Base-by-base conservation (phyloP, 2,329 filamentous ascomycete species). In the Alternaria hordeiaustralica region DNA sequence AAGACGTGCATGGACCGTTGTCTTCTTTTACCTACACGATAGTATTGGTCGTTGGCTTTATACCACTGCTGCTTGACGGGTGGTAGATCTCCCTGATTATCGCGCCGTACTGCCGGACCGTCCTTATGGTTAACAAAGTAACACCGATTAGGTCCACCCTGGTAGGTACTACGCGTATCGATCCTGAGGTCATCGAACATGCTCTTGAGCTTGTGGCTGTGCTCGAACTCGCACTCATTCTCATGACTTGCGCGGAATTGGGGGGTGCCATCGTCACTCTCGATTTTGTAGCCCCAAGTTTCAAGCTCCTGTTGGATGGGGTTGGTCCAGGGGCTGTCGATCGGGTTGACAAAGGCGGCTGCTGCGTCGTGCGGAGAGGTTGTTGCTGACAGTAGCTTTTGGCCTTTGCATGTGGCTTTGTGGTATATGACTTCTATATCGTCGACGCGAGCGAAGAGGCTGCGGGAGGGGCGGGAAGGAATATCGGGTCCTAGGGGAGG, bases 71-170 rank as follows among this genome's bases (percentile, higher is more conserved):
- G 47, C 5, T 59, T 20, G 6, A 51, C 44, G 4, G 59, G 45
- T 5, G 63, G 65, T 23, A 64, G 60, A n/a, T 53, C 18, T 12
- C 55, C 50, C 15, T 49, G n/a, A n/a, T 55, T 33, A 13, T 56
- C 49, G 11, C 59, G 47, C 15, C 46, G 13, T 18, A 69, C 61
- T 11, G 64, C 56, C 10, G 61, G 45, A n/a, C 60, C 43, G 18
- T 71, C 63, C 23, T 55, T 43, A 20, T 73, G 70, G 12, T 64
- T 20, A 9, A 69, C 36, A n/a, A 36, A 36, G 12, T 63, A 72
- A 23, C 64, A 64, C 3, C 60, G 58, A 28, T 70, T 71, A 4
- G 68, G 56, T 4, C 68, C 64, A 12, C 62, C 63, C 13, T 65
- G 57, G 21, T 26, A 59, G 6, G 36, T 59, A 26, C 49, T 54